These are phyloP conservation scores for Moniliella sp. DNA, from an alignment of 1,284 basidiomycete genomes.

Conservation along the genomic window DNA sequence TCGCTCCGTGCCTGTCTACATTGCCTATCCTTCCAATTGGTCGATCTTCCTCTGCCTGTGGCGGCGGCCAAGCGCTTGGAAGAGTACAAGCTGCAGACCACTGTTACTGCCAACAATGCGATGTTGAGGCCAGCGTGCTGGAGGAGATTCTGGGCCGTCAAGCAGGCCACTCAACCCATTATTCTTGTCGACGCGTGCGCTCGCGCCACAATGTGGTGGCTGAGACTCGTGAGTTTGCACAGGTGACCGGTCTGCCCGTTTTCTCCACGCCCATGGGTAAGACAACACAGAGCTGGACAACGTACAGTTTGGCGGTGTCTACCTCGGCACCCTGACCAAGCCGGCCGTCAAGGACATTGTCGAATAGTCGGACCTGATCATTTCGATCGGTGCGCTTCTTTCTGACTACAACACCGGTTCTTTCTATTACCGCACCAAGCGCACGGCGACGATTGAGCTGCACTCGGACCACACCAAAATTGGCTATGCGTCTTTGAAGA, in stretches of 20 bases:
- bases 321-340: slow-evolving; percentile 22
- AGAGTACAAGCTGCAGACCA: slow-evolving; percentile 43
- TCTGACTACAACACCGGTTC: slow-evolving; percentile 67
- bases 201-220: slow-evolving; percentile 51
- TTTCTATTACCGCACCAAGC: slow-evolving; percentile 5
- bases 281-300: slow-evolving; percentile 49
- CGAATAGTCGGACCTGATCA: slow-evolving; percentile 57
- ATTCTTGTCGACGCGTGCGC: slow-evolving; percentile 75
- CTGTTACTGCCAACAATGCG: slow-evolving; percentile 34
- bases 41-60: slow-evolving; percentile 37
- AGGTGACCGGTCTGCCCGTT: slow-evolving; percentile 41
- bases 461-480: slow-evolving; percentile 43
- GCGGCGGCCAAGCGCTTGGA: slow-evolving; percentile 41
- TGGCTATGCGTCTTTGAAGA: slow-evolving; percentile 36
- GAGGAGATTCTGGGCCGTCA: slow-evolving; percentile 46
- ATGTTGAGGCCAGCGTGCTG: slow-evolving; percentile 38
- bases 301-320: slow-evolving; percentile 64
- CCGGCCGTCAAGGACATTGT: slow-evolving; percentile 53
- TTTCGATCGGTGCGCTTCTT: slow-evolving; percentile 59
- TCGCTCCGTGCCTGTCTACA: slow-evolving; percentile 59
- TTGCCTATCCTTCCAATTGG: slow-evolving; percentile 70
- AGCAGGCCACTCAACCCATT: slow-evolving; percentile 48
- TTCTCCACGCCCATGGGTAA: slow-evolving; percentile 66
- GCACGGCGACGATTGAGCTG: slow-evolving; percentile 42
- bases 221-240: slow-evolving; percentile 50